Evolutionary conservation across 441 rosid genomes (phyloP), one percentile per base, ranked within the genome.

Genomic region (Biscutella auriculata): DNA sequence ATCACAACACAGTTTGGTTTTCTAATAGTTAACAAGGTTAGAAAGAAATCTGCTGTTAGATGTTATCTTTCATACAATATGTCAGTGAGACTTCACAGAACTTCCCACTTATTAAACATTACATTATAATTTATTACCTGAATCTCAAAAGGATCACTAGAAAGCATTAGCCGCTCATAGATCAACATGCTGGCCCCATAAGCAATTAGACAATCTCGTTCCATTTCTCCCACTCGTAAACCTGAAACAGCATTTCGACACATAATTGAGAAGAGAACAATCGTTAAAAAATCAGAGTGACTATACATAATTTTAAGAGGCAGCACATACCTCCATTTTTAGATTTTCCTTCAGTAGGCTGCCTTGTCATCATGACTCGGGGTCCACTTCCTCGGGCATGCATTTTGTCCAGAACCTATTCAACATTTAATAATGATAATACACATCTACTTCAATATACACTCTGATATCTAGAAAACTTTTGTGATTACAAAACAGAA

Each of bases 381-480:
- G 97, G 97, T 45, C 99, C 97, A 67, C 60, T 82, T 21, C 97
- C 97, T 77, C 99, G 82, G 14, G 99, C 99, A 40, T 93, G 99
- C 78, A 80, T 84, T 72, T 79, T 82, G 63, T 81, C 88, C 12
- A 82, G 57, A 64, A 83, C 95, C 90, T 83, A 56, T 16, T 17
- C 44, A 69, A 19, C 30, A 17, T 45, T n/a, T n/a, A n/a, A n/a
- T 1, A 19, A 15, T 44, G 8, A 58, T 44, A 28, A 28, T 5
- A 28, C 30, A 1, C 4, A 19, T n/a, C n/a, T 19, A 19, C 23
- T 19, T 19, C 23, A 19, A 19, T 49, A 1, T 3, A 15, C 37
- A 40, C n/a, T 23, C 30, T 32, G 46, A 34, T 5, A 8, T 23
- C 13, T 26, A 8, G 6, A 19, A 26, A 1, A 1, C 6, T 15